Conservation (phyloP, 495 filamentous ascomycete species). For the Aspergillus funiculosus region DNA sequence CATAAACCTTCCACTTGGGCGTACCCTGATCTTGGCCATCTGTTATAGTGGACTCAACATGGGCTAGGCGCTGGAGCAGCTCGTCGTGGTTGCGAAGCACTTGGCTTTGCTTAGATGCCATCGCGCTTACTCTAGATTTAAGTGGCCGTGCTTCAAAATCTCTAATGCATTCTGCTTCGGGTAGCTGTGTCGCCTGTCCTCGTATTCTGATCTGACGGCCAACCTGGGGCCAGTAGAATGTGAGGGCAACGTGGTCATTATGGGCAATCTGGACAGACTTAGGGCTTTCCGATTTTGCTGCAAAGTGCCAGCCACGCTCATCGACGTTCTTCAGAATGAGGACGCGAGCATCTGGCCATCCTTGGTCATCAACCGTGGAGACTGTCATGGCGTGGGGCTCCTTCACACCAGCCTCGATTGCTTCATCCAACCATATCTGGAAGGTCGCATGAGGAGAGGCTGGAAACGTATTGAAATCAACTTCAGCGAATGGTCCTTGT, state of each 20-base stretch:
- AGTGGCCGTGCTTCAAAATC: constrained; percentile 14
- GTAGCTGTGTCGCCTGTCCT: constrained; percentile 3
- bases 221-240: constrained; percentile 20
- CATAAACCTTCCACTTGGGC: constrained; percentile 15
- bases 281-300: constrained; percentile 15
- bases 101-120: constrained; percentile 17
- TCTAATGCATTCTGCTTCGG: constrained; percentile 9
- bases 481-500: constrained; percentile 12
- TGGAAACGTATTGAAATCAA: constrained; percentile 10
- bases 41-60: not conserved
- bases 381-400: constrained; percentile 22
- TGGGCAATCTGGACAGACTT: constrained; percentile 12
- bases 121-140: constrained; percentile 10
- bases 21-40: constrained; percentile 1
- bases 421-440: constrained; percentile 16
- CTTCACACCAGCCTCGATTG: not conserved
- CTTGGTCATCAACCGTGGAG: constrained; percentile 17
- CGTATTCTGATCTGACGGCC: constrained; percentile 14
- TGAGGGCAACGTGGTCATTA: constrained; percentile 8
- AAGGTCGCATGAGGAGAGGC: constrained; percentile 14
- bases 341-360: constrained; percentile 17
- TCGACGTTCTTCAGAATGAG: constrained; percentile 21
- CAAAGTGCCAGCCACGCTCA: constrained; percentile 20
- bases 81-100: constrained; percentile 1
- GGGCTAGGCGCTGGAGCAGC: not conserved